phyloP scores from a whole-genome alignment of 768 basidiomycete genomes.

The Naematelia encephala region DNA sequence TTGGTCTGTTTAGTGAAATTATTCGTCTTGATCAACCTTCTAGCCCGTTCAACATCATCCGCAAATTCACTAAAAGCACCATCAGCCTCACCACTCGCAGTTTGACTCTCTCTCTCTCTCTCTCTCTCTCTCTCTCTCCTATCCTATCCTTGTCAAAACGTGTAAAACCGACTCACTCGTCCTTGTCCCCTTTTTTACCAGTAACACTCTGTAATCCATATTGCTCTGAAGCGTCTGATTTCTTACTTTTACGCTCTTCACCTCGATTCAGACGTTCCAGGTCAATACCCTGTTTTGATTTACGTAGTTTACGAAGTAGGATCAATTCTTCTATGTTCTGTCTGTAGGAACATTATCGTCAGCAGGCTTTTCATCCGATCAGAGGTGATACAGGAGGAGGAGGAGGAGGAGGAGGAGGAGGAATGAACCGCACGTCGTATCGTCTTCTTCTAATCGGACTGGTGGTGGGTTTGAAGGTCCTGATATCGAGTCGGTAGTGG shows the following conservation, averaged over 20 bases:
- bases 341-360: conserved; percentile 28
- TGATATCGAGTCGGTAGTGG: conserved; percentile 3
- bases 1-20: conserved; percentile 99
- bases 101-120: background rate
- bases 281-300: conserved; percentile 72
- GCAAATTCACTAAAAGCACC: conserved; percentile 37
- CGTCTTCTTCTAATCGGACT: conserved; percentile 43
- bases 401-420: background rate
- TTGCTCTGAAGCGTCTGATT: conserved; percentile 28
- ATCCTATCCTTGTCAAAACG: too few species aligned
- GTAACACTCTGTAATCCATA: conserved; percentile 21
- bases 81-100: conserved; percentile 9
- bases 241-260: conserved; percentile 62
- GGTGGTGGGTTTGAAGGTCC: conserved; percentile 10
- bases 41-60: conserved; percentile 66
- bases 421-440: conserved; percentile 26
- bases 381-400: background rate
- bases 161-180: conserved; percentile 12
- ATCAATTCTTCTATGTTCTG: conserved; percentile 69
- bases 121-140: too few species aligned
- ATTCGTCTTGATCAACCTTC: conserved; percentile 72
- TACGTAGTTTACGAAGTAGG: conserved; percentile 73
- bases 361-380: background rate
- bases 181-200: conserved; percentile 16
- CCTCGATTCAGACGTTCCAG: conserved; percentile 78